Conservation (phyloP, 1,284 basidiomycete genomes). For the Ustilago shanxiensis region DNA sequence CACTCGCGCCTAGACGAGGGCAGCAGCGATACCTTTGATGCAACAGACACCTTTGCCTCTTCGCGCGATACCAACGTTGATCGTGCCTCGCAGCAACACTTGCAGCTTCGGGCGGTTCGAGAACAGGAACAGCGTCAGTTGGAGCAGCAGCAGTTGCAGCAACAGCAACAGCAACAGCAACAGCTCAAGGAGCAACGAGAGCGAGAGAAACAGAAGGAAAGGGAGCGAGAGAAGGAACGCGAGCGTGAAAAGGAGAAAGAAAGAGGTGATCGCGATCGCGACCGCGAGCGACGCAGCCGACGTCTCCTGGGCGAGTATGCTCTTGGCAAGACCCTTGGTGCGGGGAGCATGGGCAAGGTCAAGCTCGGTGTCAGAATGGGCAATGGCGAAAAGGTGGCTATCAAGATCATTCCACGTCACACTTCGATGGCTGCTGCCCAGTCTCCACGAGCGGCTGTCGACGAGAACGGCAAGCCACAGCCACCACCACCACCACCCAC, state of each 20-base stretch:
- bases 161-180: constrained; percentile 23
- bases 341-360: constrained; percentile 99
- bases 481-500: constrained; percentile 48
- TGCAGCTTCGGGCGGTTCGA: constrained; percentile 31
- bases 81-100: constrained; percentile 35
- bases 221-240: constrained; percentile 21
- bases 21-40: constrained; percentile 43
- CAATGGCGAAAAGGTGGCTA: constrained; percentile 95
- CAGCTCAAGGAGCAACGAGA: constrained; percentile 34
- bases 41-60: constrained; percentile 36
- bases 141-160: constrained; percentile 19
- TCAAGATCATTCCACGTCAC: constrained; percentile 95
- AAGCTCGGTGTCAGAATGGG: constrained; percentile 92
- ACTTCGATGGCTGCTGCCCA: constrained; percentile 73
- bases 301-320: constrained; percentile 86
- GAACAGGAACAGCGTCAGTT: constrained; percentile 20
- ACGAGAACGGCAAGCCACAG: constrained; percentile 71
- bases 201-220: constrained; percentile 11
- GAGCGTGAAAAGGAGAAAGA: constrained; percentile 49
- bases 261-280: constrained; percentile 46
- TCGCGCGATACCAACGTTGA: constrained; percentile 49
- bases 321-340: constrained; percentile 94
- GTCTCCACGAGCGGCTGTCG: constrained; percentile 56
- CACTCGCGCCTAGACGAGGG: constrained; percentile 33
- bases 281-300: constrained; percentile 56